Conservation (phyloP, 495 filamentous ascomycete genomes). For the Penicillium argentinense region DNA sequence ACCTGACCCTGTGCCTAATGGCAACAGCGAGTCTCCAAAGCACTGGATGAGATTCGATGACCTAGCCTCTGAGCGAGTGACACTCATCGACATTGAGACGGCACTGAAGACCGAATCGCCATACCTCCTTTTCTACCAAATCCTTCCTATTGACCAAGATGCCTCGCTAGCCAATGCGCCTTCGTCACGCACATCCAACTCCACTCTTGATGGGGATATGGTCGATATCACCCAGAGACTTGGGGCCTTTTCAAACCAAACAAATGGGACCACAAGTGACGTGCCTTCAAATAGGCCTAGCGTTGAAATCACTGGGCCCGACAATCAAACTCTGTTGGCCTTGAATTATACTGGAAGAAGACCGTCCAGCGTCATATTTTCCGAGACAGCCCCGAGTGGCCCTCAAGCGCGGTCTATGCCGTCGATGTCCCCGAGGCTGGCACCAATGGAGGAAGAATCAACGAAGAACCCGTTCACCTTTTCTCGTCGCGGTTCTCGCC, state of each 20-base stretch:
- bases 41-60: constrained; percentile 94
- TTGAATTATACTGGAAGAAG: constrained; percentile 13
- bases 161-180: constrained; percentile 54
- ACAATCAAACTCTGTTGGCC: constrained; percentile 9
- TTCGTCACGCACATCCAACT: constrained; percentile 55
- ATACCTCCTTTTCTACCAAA: constrained; percentile 94
- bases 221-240: constrained; percentile 20
- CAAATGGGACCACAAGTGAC: constrained; percentile 21
- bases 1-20: constrained; percentile 48
- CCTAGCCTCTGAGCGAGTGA: constrained; percentile 67
- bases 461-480: constrained; percentile 45
- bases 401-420: constrained; percentile 38
- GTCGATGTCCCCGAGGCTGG: constrained; percentile 47
- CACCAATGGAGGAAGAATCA: constrained; percentile 51
- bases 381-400: constrained; percentile 37
- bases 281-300: constrained; percentile 37
- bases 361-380: constrained; percentile 28
- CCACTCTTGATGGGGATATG: constrained; percentile 30
- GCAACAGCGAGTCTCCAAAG: constrained; percentile 56
- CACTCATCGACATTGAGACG: constrained; percentile 73
- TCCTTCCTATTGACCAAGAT: constrained; percentile 78
- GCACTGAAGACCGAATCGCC: constrained; percentile 81
- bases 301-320: constrained; percentile 40
- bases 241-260: constrained; percentile 11
- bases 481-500: constrained; percentile 60